Percentiles rank a stretch among this genome's conserved stretches.
phyloP scores from a whole-genome alignment of 306 rosid species.

The Sicyos baderoa region DNA sequence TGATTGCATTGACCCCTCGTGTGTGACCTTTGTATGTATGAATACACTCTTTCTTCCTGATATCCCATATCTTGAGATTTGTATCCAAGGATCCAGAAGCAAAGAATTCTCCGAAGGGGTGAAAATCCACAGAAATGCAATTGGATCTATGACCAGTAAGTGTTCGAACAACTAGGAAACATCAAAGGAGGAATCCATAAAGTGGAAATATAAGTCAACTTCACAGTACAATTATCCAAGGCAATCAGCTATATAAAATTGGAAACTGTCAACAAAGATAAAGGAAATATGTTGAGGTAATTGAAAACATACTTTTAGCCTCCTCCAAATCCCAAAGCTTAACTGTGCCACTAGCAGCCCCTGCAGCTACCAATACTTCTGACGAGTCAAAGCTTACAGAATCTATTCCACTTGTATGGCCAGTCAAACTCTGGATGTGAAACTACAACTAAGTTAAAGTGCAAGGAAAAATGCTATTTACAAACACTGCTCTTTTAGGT shows the following conservation, averaged over 20 bases:
- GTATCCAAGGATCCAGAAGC: constrained; percentile 97
- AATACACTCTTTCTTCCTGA: constrained; percentile 96
- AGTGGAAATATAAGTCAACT: not conserved
- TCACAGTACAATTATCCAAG: constrained; percentile 2
- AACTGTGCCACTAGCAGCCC: constrained; percentile 97
- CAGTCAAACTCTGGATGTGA: constrained; percentile 77
- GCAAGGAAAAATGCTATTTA: constrained; percentile 5
- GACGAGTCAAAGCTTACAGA: constrained; percentile 93
- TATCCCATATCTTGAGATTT: constrained; percentile 98
- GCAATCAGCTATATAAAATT: not conserved
- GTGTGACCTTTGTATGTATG: constrained; percentile 99
- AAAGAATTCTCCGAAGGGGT: constrained; percentile 98
- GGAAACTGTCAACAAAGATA: not conserved
- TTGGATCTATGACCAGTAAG: constrained; percentile 98
- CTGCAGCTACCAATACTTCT: constrained; percentile 95
- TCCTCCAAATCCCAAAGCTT: constrained; percentile 99
- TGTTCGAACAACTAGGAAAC: constrained; percentile 77
- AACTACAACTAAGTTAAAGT: constrained; percentile 26
- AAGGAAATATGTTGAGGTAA: constrained; percentile 12
- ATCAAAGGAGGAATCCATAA: constrained; percentile 18
- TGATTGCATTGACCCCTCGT: constrained; percentile 92
- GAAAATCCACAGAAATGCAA: constrained; percentile 92
- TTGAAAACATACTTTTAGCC: constrained; percentile 74
- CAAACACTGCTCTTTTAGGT: not conserved
- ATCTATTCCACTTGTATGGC: constrained; percentile 97